These are phyloP conservation scores for Yarrowia galli DNA, from an alignment of 1,139 yeast species.

Conservation along the genomic window DNA sequence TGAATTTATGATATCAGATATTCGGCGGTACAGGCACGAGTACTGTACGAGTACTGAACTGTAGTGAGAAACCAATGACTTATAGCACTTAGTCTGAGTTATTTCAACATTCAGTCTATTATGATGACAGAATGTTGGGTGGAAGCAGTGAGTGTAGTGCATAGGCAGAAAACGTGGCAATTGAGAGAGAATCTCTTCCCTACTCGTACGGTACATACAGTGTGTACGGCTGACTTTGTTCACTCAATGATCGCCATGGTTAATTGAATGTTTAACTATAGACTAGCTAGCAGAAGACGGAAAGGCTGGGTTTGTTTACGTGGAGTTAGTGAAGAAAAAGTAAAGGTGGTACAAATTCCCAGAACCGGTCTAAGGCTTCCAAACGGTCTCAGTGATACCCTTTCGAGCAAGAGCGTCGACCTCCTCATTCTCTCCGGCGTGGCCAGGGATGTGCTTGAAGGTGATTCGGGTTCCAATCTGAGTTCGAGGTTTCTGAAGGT, in stretches of 20 bases:
- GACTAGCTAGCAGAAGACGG: not conserved
- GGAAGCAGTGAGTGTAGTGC: no score
- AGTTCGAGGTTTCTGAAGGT: slow-evolving; percentile 17
- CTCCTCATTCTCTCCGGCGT: slow-evolving; percentile 21
- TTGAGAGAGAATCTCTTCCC: no score
- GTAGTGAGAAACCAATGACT: no score
- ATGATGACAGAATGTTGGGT: no score
- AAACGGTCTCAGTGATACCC: slow-evolving; percentile 11
- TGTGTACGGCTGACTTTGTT: no score
- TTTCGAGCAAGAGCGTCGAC: slow-evolving; percentile 18
- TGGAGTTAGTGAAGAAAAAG: not conserved
- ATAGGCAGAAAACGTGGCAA: no score
- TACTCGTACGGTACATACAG: no score
- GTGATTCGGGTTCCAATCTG: slow-evolving; percentile 25
- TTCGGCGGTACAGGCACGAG: no score
- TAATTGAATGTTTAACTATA: slow-evolving; percentile 5
- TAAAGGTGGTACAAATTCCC: not conserved
- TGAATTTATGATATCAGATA: slow-evolving; percentile 21
- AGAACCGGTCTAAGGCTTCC: slow-evolving; percentile 11
- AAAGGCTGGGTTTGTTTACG: not conserved
- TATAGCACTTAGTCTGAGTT: no score
- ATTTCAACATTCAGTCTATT: no score
- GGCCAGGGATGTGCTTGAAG: slow-evolving; percentile 26
- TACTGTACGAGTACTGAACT: no score
- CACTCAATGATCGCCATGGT: no score